Base-by-base conservation (phyloP, 2,329 filamentous ascomycete species). In the Beauveria bassiana region DNA sequence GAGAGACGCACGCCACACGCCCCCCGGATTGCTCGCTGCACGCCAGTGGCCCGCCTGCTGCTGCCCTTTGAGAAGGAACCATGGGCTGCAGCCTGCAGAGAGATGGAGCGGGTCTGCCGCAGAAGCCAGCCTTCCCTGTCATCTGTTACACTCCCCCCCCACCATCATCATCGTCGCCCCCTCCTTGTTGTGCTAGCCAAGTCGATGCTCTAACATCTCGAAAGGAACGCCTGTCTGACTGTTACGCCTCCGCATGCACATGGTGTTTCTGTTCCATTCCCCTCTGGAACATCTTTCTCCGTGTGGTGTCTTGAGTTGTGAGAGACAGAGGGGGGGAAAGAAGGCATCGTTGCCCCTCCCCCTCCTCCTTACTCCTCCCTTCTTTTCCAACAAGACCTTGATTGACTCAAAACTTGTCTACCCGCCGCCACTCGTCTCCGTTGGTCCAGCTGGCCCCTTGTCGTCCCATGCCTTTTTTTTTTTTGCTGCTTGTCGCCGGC, bases 211-310 rank as follows among this genome's bases (percentile, higher is more conserved):
- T 18, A 45, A 59, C 57, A 38, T 59, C 38, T 52, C 40, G 47
- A n/a, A 14, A 51, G 47, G 52, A 61, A 51, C 51, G 26, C 58
- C 58, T 49, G 43, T 54, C 49, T 49, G 50, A 56, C 59, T 61
- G 53, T 57, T 57, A 38, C 59, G 52, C 59, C 51, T 55, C 59
- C 45, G 51, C 50, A 61, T 56, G 51, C 46, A 61, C 52, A 51
- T 61, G 34, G 52, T 61, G 45, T 61, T 56, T 61, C 45, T 61
- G 43, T 53, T 51, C 59, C 51, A 61, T 49, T 47, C 60, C 60
- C 40, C n/a, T 58, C 52, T 46, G 53, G 60, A 38, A 38, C 53
- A n/a, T 7, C 5, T 5, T 56, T 46, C 60, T 58, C 60, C 60
- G 60, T 57, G 52, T 61, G 45, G 34, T 28, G 45, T 53, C 52